Conservation (phyloP, 495 filamentous ascomycete species). For the Massariosphaeria phaeospora region DNA sequence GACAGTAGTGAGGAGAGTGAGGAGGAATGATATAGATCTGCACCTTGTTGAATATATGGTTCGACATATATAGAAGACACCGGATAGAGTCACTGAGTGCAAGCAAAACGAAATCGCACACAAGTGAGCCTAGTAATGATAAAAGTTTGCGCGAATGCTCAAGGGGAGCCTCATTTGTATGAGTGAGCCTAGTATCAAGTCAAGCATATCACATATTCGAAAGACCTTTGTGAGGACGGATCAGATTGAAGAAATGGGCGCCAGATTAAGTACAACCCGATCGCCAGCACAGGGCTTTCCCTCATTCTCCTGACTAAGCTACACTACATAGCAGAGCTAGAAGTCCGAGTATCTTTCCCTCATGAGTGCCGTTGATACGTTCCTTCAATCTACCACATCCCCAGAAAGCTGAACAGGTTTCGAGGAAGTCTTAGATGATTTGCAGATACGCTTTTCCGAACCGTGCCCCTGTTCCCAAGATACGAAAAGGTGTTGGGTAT, state of each 20-base stretch:
- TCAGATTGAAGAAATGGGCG: slow-evolving; percentile 36
- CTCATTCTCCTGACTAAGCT: slow-evolving; percentile 46
- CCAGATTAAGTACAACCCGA: slow-evolving; percentile 61
- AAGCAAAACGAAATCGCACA: too few relatives aligned
- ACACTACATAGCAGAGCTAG: slow-evolving; percentile 42
- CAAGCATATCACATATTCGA: not conserved
- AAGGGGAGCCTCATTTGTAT: too few relatives aligned
- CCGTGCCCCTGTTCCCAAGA: slow-evolving; percentile 2
- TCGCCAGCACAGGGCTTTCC: slow-evolving; percentile 88
- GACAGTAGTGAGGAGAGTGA: slow-evolving; percentile 32
- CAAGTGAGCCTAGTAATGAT: too few relatives aligned
- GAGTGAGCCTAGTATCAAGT: too few relatives aligned
- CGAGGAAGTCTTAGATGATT: not conserved
- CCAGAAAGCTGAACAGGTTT: not conserved
- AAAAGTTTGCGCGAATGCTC: too few relatives aligned
- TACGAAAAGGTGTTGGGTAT: not conserved
- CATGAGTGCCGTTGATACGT: slow-evolving; percentile 73
- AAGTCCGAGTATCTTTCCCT: slow-evolving; percentile 86
- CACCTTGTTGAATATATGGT: not conserved
- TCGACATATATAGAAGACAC: not conserved
- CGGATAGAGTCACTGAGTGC: not conserved
- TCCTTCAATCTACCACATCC: slow-evolving; percentile 24
- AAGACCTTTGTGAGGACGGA: not conserved
- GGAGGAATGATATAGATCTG: slow-evolving; percentile 17
- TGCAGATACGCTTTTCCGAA: slow-evolving; percentile 13